These are phyloP conservation scores for Glomus cerebriforme DNA, from an alignment of 192 early-diverging fungal genomes.

Conservation along the genomic window DNA sequence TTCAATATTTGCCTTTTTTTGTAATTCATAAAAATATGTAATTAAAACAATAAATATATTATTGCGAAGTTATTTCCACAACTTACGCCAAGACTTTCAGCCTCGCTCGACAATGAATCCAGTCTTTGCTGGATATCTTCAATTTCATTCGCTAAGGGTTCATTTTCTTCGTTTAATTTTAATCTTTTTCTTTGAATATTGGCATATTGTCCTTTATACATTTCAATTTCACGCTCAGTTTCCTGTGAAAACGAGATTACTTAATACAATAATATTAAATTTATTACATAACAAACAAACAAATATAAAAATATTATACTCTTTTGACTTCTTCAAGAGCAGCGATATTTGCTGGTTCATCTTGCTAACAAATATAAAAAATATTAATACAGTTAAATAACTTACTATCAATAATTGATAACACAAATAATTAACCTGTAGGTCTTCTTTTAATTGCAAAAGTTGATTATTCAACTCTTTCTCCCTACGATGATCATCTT, in stretches of 20 bases:
- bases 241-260: slow-evolving; percentile 32
- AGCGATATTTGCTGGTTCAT: slow-evolving; percentile 63
- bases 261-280: not conserved
- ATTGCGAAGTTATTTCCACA: not conserved
- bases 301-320: slow-evolving; percentile 15
- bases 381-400: not conserved
- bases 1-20: slow-evolving; percentile 26
- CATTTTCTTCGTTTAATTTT: slow-evolving; percentile 32
- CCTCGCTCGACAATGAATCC: not conserved
- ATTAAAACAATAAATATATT: slow-evolving; percentile 25
- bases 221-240: slow-evolving; percentile 53
- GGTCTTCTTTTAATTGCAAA: slow-evolving; percentile 47
- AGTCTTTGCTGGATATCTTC: slow-evolving; percentile 41
- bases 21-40: slow-evolving; percentile 15
- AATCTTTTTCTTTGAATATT: slow-evolving; percentile 50
- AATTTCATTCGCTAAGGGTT: slow-evolving; percentile 46
- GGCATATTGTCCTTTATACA: slow-evolving; percentile 60
- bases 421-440: slow-evolving; percentile 10
- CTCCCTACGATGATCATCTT: slow-evolving; percentile 40
- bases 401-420: not conserved
- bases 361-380: slow-evolving; percentile 42
- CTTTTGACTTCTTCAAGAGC: slow-evolving; percentile 55
- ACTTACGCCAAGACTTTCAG: slow-evolving; percentile 34
- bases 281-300: not conserved
- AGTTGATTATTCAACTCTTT: slow-evolving; percentile 42